Conservation (phyloP, 176 grass and related monocot species). For the Oryza nivara region DNA sequence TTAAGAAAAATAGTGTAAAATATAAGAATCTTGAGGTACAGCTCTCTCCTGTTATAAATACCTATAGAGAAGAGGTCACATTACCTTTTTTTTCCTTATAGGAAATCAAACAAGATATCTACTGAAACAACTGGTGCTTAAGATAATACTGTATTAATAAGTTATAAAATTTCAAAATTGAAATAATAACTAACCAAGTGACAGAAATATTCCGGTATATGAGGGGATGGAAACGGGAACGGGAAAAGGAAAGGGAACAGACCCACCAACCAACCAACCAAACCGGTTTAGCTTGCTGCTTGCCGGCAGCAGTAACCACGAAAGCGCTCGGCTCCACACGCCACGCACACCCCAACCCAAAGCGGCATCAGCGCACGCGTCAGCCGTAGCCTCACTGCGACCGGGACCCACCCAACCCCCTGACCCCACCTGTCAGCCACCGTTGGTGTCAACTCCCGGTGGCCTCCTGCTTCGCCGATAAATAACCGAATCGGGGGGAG, state of each 20-base stretch:
- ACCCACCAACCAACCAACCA: not conserved
- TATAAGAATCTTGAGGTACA: too few species aligned
- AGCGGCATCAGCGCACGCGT: conserved; percentile 15
- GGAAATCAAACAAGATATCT: too few species aligned
- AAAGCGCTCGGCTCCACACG: not conserved
- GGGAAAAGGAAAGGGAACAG: not conserved
- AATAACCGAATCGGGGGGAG: conserved; percentile 33
- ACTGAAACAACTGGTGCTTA: too few species aligned
- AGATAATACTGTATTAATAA: too few species aligned
- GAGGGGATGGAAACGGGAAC: too few species aligned
- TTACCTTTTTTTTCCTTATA: too few species aligned
- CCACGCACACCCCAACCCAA: not conserved
- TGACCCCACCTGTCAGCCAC: not conserved
- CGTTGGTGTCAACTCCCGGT: conserved; percentile 19
- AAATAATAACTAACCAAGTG: too few species aligned
- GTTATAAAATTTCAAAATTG: too few species aligned
- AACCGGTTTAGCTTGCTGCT: not conserved
- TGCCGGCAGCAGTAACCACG: not conserved
- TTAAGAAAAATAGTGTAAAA: too few species aligned
- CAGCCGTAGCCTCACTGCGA: not conserved
- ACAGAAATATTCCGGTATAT: too few species aligned
- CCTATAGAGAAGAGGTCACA: too few species aligned
- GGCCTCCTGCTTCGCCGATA: conserved; percentile 21
- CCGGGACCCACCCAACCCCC: not conserved
- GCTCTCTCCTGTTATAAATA: too few species aligned